Conservation (phyloP, 73 alveolate genomes). For the Blepharisma stoltei region DNA sequence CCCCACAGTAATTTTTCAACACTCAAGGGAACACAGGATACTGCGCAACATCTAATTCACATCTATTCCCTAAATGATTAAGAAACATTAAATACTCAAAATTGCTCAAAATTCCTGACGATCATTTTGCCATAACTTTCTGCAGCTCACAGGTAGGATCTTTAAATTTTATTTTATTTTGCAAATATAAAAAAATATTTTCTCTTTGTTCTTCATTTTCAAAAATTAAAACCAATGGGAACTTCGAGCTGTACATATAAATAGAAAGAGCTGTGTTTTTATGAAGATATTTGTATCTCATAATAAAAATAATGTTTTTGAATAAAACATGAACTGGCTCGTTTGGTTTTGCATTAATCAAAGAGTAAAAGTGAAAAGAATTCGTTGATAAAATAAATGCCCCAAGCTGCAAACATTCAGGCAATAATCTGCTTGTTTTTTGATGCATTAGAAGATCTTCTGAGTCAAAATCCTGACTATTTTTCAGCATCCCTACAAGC, state of each 20-base stretch:
- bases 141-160: conserved; percentile 55
- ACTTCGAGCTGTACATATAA: not conserved
- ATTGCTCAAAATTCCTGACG: conserved; percentile 85
- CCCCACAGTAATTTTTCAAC: conserved; percentile 69
- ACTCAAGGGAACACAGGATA: conserved; percentile 99
- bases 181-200: not conserved
- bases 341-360: not conserved
- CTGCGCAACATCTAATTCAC: conserved; percentile 85
- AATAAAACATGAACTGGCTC: not conserved
- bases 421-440: not conserved
- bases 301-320: not conserved
- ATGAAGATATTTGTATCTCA: conserved; percentile 8
- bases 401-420: conserved; percentile 25
- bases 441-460: not conserved
- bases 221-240: not conserved
- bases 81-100: conserved; percentile 89
- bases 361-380: not conserved
- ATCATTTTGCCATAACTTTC: conserved; percentile 90
- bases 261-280: not conserved
- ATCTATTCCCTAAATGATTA: conserved; percentile 82
- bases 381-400: not conserved
- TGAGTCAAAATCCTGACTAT: conserved; percentile 28
- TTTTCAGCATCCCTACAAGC: not conserved
- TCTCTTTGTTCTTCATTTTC: conserved; percentile 14
- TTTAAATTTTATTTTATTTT: not conserved